A percentile compares a stretch with the other conserved stretches of the same genome.
Conservation (phyloP, 2,329 filamentous ascomycete genomes). For the Intubia oerlemansii region DNA sequence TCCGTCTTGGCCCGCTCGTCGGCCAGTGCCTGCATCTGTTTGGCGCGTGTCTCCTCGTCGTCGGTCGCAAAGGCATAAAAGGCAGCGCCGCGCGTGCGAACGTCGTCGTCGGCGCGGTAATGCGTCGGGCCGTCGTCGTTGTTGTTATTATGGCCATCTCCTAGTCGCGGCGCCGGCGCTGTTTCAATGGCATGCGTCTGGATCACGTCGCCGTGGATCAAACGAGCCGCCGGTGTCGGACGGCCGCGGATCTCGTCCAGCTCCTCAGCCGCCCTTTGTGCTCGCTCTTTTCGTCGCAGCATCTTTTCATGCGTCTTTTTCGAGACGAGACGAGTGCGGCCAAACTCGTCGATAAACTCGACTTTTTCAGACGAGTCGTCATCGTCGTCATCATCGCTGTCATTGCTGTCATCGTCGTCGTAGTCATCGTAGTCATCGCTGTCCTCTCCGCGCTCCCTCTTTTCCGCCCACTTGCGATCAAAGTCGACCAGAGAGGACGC, state of each 20-base stretch:
- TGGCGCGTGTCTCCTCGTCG: slow-evolving; percentile 40
- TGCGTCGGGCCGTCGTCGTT: slow-evolving; percentile 26
- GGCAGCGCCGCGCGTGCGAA: slow-evolving; percentile 69
- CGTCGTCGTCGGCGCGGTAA: slow-evolving; percentile 70
- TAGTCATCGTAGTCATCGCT: slow-evolving; percentile 29
- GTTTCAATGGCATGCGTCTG: slow-evolving; percentile 61
- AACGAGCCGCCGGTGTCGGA: slow-evolving; percentile 38
- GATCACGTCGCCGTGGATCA: slow-evolving; percentile 74
- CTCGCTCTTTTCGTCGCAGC: slow-evolving; percentile 32
- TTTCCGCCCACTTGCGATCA: slow-evolving; percentile 83
- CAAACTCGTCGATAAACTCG: slow-evolving; percentile 84
- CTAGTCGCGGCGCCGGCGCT: slow-evolving; percentile 40
- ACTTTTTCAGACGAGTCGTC: slow-evolving; percentile 37
- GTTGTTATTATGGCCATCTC: slow-evolving; percentile 13
- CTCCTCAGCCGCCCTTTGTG: slow-evolving; percentile 28
- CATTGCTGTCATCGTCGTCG: slow-evolving; percentile 40
- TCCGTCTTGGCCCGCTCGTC: slow-evolving; percentile 49
- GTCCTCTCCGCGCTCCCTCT: slow-evolving; percentile 28
- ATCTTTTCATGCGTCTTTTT: slow-evolving; percentile 13
- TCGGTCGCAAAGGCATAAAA: slow-evolving; percentile 82
- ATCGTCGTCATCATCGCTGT: slow-evolving; percentile 26
- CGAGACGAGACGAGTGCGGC: slow-evolving; percentile 56
- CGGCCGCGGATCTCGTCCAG: slow-evolving; percentile 48
- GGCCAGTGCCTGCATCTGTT: slow-evolving; percentile 57
- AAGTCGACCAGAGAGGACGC: slow-evolving; percentile 68